phyloP scores from a whole-genome alignment of 129 eudicot genomes.

The Logfia minima region DNA sequence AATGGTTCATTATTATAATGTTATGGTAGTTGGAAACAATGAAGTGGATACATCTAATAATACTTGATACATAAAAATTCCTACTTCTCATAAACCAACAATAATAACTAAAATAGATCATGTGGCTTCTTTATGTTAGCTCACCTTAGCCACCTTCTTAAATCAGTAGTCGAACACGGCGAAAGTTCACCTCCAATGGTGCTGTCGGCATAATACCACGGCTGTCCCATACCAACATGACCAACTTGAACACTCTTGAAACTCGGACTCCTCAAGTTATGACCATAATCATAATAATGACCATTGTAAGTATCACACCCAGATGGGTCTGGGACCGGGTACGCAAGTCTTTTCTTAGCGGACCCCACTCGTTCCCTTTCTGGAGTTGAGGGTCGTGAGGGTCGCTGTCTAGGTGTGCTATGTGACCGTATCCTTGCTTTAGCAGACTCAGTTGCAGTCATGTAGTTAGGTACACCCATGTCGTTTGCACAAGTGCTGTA shows the following conservation, averaged over 20 bases:
- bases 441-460: constrained; percentile 91
- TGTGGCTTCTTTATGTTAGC: background rate
- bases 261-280: constrained; percentile 87
- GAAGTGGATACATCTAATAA: constrained; percentile 27
- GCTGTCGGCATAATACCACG: constrained; percentile 62
- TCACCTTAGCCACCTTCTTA: constrained; percentile 77
- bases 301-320: constrained; percentile 8
- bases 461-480: constrained; percentile 63
- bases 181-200: constrained; percentile 68
- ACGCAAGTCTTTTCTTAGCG: constrained; percentile 70
- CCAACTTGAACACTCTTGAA: constrained; percentile 86
- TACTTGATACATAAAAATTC: constrained; percentile 25
- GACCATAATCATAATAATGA: constrained; percentile 32
- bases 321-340: constrained; percentile 52
- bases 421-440: constrained; percentile 73
- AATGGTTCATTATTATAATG: background rate
- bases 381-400: constrained; percentile 70
- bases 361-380: constrained; percentile 69
- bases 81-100: constrained; percentile 13
- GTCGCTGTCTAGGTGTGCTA: constrained; percentile 83
- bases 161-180: constrained; percentile 84
- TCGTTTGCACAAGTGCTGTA: constrained; percentile 44
- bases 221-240: constrained; percentile 66
- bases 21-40: constrained; percentile 28
- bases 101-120: constrained; percentile 20